These are phyloP conservation scores for Teunomyces gatunensis DNA, from an alignment of 805 yeast species.

Conservation along the genomic window DNA sequence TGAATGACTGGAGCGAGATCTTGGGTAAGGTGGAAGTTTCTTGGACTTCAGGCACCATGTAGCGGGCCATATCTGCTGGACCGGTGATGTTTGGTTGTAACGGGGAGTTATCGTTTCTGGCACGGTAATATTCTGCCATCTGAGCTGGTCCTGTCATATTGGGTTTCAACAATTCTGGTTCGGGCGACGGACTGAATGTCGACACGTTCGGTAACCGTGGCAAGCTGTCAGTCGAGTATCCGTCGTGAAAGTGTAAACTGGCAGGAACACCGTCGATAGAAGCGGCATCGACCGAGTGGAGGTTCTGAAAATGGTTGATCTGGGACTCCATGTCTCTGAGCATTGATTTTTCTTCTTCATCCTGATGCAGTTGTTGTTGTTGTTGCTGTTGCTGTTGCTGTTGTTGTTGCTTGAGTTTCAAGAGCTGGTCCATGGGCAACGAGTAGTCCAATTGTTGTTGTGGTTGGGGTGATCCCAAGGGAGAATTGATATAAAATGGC, in stretches of 20 bases:
- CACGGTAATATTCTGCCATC: slow-evolving; percentile 25
- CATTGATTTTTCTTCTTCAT: slow-evolving; percentile 68
- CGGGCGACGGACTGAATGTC: slow-evolving; percentile 21
- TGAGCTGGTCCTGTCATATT: slow-evolving; percentile 48
- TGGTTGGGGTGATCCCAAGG: slow-evolving; percentile 22
- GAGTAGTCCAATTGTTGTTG: slow-evolving; percentile 49
- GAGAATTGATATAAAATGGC: slow-evolving; percentile 10
- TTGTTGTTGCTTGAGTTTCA: slow-evolving; percentile 34
- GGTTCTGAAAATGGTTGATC: slow-evolving; percentile 65
- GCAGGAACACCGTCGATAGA: slow-evolving; percentile 69
- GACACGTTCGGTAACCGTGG: not conserved
- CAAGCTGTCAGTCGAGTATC: not conserved
- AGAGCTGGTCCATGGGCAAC: slow-evolving; percentile 74
- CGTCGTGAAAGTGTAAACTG: slow-evolving; percentile 40
- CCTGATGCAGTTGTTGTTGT: slow-evolving; percentile 13
- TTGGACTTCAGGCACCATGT: slow-evolving; percentile 20
- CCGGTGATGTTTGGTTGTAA: slow-evolving; percentile 29
- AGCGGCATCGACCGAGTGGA: slow-evolving; percentile 71
- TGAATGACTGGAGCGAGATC: slow-evolving; percentile 38
- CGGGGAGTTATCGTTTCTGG: slow-evolving; percentile 12
- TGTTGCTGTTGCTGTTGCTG: slow-evolving; percentile 4
- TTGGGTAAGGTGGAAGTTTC: slow-evolving; percentile 18
- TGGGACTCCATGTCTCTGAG: slow-evolving; percentile 73
- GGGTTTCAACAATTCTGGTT: slow-evolving; percentile 30
- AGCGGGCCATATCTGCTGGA: slow-evolving; percentile 35